Evolutionary conservation across 2,329 filamentous ascomycete species (phyloP), one percentile per base, ranked within the genome.

Genomic region (Aspergillus fructus): DNA sequence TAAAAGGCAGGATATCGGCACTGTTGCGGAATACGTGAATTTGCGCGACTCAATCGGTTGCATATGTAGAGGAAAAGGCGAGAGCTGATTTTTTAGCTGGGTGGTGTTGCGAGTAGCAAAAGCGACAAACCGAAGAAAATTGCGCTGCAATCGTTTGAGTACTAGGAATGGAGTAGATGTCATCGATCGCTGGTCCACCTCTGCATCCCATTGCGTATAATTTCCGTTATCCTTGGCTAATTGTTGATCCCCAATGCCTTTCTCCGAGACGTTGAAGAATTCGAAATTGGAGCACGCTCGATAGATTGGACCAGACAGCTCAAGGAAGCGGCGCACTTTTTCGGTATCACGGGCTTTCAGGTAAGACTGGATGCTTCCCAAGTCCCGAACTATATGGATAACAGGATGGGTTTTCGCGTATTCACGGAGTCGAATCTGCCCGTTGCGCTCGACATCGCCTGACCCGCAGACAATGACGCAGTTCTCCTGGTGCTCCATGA

Each of bases 241-340:
- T 3, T 50, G 41, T 8, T 57, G 68, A 43, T 74, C 67, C 5
- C 68, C 69, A 17, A 63, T 55, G 55, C 30, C 66, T 45, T 74
- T 77, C 66, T 90, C 88, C 2, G 87, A 87, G 15, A 89, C 77
- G 64, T 91, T 91, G 76, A 86, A 91, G 70, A 91, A 93, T 67
- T 92, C 89, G 60, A 89, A 83, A 63, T 90, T 91, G 11, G 87
- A 87, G 67, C 86, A 90, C 2, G 79, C 80, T 49, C 87, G 80
- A 63, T 89, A 85, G 15, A 89, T 81, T 2, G 71, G 72, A 7
- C 71, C 73, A 0, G 71, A 73, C 9, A 74, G 55, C n/a, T 81
- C 78, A 24, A 90, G 72, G 6, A 90, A 77, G 46, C 83, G 83
- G 43, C 79, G 76, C 2, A 88, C 78, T 62, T 84, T 85, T 39